These are phyloP conservation scores for Leccinum holopus DNA, from an alignment of 1,284 basidiomycete genomes.

Conservation along the genomic window DNA sequence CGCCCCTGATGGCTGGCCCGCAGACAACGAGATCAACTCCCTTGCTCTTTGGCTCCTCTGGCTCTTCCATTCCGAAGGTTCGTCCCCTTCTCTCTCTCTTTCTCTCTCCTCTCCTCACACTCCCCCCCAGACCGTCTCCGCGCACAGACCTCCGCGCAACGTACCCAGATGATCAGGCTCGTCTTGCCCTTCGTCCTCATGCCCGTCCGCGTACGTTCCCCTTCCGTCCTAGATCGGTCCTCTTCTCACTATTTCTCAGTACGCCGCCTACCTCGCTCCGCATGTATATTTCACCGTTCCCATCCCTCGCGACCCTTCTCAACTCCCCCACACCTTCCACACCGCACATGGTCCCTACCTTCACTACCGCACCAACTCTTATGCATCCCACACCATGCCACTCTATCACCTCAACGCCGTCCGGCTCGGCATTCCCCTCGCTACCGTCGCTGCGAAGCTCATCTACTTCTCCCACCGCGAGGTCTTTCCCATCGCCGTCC, in stretches of 20 bases:
- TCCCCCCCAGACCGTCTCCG: slow-evolving; percentile 45
- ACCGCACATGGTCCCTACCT: slow-evolving; percentile 59
- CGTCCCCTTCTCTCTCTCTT: slow-evolving; percentile 6
- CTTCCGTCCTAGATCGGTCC: neutral
- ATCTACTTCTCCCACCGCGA: slow-evolving; percentile 62
- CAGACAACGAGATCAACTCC: slow-evolving; percentile 47
- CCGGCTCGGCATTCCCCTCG: slow-evolving; percentile 46
- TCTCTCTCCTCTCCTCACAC: neutral
- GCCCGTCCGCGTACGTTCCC: slow-evolving; percentile 46
- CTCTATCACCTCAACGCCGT: slow-evolving; percentile 42
- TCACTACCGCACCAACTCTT: slow-evolving; percentile 45
- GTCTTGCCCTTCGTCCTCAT: slow-evolving; percentile 59
- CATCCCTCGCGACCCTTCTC: slow-evolving; percentile 28
- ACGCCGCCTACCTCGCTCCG: slow-evolving; percentile 57
- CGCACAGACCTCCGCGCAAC: slow-evolving; percentile 39
- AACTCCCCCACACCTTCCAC: slow-evolving; percentile 39
- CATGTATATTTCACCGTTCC: slow-evolving; percentile 59
- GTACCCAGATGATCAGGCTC: slow-evolving; percentile 47
- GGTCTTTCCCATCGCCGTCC: slow-evolving; percentile 42
- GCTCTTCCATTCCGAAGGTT: slow-evolving; percentile 54
- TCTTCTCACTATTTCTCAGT: slow-evolving; percentile 36
- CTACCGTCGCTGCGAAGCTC: slow-evolving; percentile 58
- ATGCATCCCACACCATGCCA: slow-evolving; percentile 20
- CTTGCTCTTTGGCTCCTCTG: slow-evolving; percentile 65
- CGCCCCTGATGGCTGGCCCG: slow-evolving; percentile 44